A percentile compares a stretch with the other conserved stretches of the same genome.
Conservation (phyloP, 371 early-diverging fungal species). For the Mortierella sp. region DNA sequence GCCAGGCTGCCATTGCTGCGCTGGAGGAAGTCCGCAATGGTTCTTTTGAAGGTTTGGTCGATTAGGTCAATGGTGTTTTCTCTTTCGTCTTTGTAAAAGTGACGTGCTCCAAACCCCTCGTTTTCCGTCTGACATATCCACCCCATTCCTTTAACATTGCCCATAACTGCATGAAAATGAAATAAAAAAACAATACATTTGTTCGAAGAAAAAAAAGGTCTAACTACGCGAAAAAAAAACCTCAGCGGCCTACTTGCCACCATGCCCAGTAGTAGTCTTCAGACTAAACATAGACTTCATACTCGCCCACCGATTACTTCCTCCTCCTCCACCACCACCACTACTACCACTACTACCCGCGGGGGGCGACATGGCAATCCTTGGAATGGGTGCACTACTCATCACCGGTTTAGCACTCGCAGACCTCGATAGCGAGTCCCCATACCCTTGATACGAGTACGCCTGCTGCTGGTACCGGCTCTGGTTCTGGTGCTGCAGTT, state of each 20-base stretch:
- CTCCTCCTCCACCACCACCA: not conserved
- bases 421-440: not conserved
- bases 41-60: not conserved
- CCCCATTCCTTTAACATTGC: too few species aligned
- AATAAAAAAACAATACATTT: not conserved
- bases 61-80: too few species aligned
- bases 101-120: too few species aligned
- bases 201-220: not conserved
- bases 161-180: not conserved
- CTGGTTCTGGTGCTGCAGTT: not conserved
- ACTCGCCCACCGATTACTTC: slow-evolving; percentile 14
- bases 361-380: not conserved
- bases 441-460: not conserved
- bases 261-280: not conserved
- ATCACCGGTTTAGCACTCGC: not conserved
- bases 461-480: not conserved
- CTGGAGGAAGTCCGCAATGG: not conserved
- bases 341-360: not conserved
- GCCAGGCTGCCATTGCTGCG: slow-evolving; percentile 8
- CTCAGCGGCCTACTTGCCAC: not conserved
- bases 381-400: not conserved
- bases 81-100: too few species aligned
- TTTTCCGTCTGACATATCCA: too few species aligned
- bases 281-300: slow-evolving; percentile 21
- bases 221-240: too few species aligned